phyloP scores from a whole-genome alignment of 2,329 filamentous ascomycete species.

The Scopulariopsis brevicaulis region DNA sequence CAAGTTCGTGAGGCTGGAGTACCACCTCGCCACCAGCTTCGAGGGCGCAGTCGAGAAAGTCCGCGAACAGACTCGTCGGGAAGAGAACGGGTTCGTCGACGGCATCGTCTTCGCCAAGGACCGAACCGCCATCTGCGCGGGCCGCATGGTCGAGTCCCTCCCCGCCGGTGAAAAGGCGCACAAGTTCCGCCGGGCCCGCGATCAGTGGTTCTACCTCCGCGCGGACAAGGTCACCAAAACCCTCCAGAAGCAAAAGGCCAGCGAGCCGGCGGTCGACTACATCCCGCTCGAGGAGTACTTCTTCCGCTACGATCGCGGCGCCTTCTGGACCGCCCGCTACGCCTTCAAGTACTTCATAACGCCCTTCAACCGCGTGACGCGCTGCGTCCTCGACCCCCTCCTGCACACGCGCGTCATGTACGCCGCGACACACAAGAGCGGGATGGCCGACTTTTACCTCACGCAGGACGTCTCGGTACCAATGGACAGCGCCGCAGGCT shows the following conservation, averaged over 20 bases:
- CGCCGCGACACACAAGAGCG: conserved; percentile 50
- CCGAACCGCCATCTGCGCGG: conserved; percentile 48
- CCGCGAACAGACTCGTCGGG: conserved; percentile 25
- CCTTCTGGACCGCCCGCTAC: conserved; percentile 54
- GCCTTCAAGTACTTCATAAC: conserved; percentile 53
- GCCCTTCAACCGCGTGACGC: conserved; percentile 53
- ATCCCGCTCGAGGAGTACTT: conserved; percentile 56
- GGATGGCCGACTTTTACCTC: conserved; percentile 47
- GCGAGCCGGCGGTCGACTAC: conserved; percentile 29
- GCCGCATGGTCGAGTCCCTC: conserved; percentile 38
- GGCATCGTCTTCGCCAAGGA: conserved; percentile 50
- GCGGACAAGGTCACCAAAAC: conserved; percentile 29
- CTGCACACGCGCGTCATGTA: conserved; percentile 56
- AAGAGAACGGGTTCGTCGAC: conserved; percentile 52
- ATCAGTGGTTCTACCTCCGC: conserved; percentile 68
- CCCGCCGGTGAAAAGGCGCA: conserved; percentile 20
- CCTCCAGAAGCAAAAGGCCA: conserved; percentile 6
- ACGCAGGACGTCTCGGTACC: conserved; percentile 53
- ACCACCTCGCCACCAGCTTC: conserved; percentile 32
- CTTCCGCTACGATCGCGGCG: conserved; percentile 60
- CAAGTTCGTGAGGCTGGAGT: conserved; percentile 45
- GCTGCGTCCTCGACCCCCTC: conserved; percentile 49
- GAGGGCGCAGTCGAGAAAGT: conserved; percentile 28
- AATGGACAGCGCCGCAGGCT: conserved; percentile 26
- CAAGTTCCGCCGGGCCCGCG: conserved; percentile 43